These are phyloP conservation scores for Peribolospora kevripleyi DNA, from an alignment of 768 basidiomycete genomes.

Conservation along the genomic window DNA sequence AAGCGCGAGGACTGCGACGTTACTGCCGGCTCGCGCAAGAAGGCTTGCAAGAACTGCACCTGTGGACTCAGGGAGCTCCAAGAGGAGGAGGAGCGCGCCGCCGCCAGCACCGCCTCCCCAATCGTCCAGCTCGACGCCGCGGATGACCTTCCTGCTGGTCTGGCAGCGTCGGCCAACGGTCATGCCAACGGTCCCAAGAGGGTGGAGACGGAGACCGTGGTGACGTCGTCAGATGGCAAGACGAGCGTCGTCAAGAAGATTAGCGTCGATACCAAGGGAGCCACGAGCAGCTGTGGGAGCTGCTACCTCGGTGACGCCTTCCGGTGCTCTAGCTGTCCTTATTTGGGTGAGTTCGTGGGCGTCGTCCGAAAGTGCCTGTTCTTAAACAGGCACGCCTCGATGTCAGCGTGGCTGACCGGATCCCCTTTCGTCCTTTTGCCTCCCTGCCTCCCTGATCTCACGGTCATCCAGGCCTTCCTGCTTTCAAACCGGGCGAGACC, in stretches of 20 bases:
- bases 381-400: background rate
- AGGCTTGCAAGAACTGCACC: conserved; percentile 86
- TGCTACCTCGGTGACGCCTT: conserved; percentile 98
- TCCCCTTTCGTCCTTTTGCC: background rate
- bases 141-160: conserved; percentile 21
- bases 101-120: conserved; percentile 24
- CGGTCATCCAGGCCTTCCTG: conserved; percentile 48
- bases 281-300: conserved; percentile 87
- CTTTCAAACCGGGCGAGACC: conserved; percentile 96
- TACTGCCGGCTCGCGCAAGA: conserved; percentile 13
- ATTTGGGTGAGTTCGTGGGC: conserved; percentile 45
- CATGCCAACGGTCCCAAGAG: conserved; percentile 16
- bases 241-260: conserved; percentile 7
- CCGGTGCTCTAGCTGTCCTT: conserved; percentile 85
- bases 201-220: conserved; percentile 12
- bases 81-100: conserved; percentile 38
- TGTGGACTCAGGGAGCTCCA: conserved; percentile 91
- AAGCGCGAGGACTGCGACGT: conserved; percentile 16
- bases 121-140: conserved; percentile 46
- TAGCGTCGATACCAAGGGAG: conserved; percentile 19
- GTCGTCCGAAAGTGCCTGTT: background rate
- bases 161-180: conserved; percentile 18
- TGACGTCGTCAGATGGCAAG: background rate
- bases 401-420: too few species aligned
- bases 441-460: background rate